Conservation (phyloP, 2,329 filamentous ascomycete genomes). For the Diaporthe velutina region DNA sequence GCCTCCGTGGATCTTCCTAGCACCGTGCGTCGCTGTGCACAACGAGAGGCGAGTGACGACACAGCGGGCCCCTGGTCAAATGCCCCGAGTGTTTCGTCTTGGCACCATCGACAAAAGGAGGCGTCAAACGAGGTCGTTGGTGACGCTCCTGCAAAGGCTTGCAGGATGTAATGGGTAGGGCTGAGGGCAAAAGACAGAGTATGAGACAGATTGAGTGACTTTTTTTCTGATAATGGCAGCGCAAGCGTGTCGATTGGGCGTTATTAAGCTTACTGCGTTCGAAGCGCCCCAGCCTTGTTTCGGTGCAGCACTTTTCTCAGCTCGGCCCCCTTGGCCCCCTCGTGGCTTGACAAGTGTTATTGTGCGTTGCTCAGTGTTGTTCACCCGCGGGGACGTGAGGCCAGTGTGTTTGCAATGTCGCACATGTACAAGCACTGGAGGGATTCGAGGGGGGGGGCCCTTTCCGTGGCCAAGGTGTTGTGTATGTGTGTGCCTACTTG, state of each 20-base stretch:
- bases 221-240: neutral
- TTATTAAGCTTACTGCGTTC: constrained; percentile 6
- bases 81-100: constrained; percentile 21
- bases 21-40: constrained; percentile 14
- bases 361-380: neutral
- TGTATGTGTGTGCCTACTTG: constrained; percentile 14
- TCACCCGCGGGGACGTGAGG: neutral
- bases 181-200: neutral
- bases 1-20: constrained; percentile 25
- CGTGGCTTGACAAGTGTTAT: neutral
- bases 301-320: constrained; percentile 8
- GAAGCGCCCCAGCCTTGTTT: constrained; percentile 9
- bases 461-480: constrained; percentile 19
- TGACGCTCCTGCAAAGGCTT: neutral
- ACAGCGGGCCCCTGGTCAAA: constrained; percentile 19
- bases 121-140: constrained; percentile 4
- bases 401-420: neutral
- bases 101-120: constrained; percentile 20
- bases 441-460: constrained; percentile 22
- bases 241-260: neutral
- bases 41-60: constrained; percentile 22
- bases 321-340: neutral
- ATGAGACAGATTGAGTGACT: neutral
- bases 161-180: constrained; percentile 13
- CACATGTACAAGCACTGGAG: neutral